phyloP scores from a whole-genome alignment of 164 flowering plant genomes.

The Paratinospora sagittata region DNA sequence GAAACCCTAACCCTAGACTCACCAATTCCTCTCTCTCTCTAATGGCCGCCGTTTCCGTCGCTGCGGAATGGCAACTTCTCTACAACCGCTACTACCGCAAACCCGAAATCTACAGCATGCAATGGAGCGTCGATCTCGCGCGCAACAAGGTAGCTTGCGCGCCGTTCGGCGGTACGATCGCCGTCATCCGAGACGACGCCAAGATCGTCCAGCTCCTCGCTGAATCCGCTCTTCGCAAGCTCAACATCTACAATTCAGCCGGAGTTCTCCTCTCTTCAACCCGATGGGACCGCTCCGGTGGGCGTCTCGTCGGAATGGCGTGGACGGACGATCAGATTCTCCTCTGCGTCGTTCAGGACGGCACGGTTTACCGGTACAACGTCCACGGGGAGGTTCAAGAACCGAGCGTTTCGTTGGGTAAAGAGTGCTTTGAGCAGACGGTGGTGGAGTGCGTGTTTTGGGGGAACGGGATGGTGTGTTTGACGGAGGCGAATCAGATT shows the following conservation, averaged over 20 bases:
- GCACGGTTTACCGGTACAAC: conserved; percentile 60
- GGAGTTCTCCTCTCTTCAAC: conserved; percentile 66
- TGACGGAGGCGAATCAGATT: conserved; percentile 57
- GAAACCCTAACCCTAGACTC: not conserved
- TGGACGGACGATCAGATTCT: conserved; percentile 88
- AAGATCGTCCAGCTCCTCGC: conserved; percentile 92
- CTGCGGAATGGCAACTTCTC: conserved; percentile 97
- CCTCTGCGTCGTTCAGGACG: conserved; percentile 81
- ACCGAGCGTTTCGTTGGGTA: conserved; percentile 59
- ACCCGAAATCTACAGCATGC: conserved; percentile 74
- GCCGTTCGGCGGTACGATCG: conserved; percentile 92
- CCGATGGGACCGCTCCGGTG: conserved; percentile 84
- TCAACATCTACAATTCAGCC: conserved; percentile 80
- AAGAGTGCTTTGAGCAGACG: conserved; percentile 69
- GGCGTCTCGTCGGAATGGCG: conserved; percentile 69
- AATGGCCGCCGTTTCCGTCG: conserved; percentile 81
- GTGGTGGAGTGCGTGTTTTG: conserved; percentile 90
- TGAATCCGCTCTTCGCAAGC: conserved; percentile 85
- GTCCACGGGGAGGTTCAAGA: conserved; percentile 55
- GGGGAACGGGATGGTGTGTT: conserved; percentile 83
- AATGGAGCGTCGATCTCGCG: conserved; percentile 75
- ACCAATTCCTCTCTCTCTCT: not conserved
- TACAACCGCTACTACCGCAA: conserved; percentile 84
- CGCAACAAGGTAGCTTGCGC: conserved; percentile 89
- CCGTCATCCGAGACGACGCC: conserved; percentile 90